Conservation (phyloP, 805 yeast species). For the Starmerella powellii region DNA sequence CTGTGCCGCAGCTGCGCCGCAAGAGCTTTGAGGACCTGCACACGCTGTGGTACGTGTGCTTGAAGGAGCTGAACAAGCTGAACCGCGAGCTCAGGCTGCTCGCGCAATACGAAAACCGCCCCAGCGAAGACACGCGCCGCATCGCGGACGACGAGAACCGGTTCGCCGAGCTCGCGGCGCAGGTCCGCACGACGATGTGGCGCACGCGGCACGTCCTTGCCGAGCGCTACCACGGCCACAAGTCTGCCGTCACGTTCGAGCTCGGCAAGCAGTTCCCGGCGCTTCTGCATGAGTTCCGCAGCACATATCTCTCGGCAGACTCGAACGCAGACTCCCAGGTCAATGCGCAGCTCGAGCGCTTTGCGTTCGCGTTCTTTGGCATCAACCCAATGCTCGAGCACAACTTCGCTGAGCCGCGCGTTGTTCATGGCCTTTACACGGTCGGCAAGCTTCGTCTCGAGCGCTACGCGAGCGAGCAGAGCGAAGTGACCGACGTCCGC, state of each 20-base stretch:
- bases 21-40: conserved; percentile 89
- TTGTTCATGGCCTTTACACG: conserved; percentile 53
- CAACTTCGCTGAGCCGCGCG: conserved; percentile 45
- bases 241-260: conserved; percentile 40
- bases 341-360: conserved; percentile 60
- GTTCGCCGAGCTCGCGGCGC: conserved; percentile 31
- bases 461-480: conserved; percentile 34
- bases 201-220: conserved; percentile 75
- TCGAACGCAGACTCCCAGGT: conserved; percentile 45
- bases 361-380: conserved; percentile 77
- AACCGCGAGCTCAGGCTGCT: conserved; percentile 62
- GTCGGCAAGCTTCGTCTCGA: conserved; percentile 58
- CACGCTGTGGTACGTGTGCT: conserved; percentile 74
- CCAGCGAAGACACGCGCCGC: conserved; percentile 19
- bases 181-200: conserved; percentile 53
- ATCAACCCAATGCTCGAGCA: conserved; percentile 57
- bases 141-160: conserved; percentile 14
- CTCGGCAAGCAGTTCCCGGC: conserved; percentile 32
- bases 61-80: conserved; percentile 70
- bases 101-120: conserved; percentile 27
- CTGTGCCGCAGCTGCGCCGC: conserved; percentile 74
- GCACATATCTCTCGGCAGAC: conserved; percentile 44
- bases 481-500: conserved; percentile 17
- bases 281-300: conserved; percentile 47
- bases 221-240: conserved; percentile 68